Base-by-base conservation (phyloP, 2,329 filamentous ascomycete genomes). In the Ceratocystis eucalypticola region DNA sequence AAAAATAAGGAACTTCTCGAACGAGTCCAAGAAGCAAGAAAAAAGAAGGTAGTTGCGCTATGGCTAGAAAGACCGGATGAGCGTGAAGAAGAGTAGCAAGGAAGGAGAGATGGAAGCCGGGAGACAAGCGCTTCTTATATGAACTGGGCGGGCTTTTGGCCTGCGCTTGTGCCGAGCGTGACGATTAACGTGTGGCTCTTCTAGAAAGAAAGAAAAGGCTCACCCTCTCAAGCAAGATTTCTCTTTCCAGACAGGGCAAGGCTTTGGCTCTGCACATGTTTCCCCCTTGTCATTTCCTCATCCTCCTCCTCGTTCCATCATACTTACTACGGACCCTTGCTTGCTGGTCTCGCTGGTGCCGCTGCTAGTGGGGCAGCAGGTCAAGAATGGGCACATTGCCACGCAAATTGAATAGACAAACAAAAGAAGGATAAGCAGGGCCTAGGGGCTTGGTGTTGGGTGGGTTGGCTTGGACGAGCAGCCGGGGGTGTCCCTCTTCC, bases 41-140 rank as follows among this genome's bases (percentile, higher is more conserved):
- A 57, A 57, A 57, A 7, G 53, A 57, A 22, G 15, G 28, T 2
- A 30, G 53, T 57, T 57, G 53, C 53, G 53, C 53, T 33, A 17
- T 33, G 53, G 53, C 53, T 57, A 28, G 30, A 33, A 57, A 57
- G 53, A 57, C 53, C 53, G 28, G 53, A 57, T 57, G 53, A 57
- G 53, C 53, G 53, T 57, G 53, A 30, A 30, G 53, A 57, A n/a
- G 20, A 28, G 37, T 12, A 41, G 10, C 37, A 3, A 41, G 37
- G 37, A 12, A 41, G 37, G 37, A 12, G 2, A 41, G 10, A 12
- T 12, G 12, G 53, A 28, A 25, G 53, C 22, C 53, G 53, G 28
- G 53, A n/a, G 46, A 22, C 46, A 12, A 12, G 17, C 46, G 8
- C 22, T 57, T 28, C 15, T 30, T 57, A 30, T 57, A 57, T 57